A percentile compares a stretch with the other conserved stretches of the same genome.
These are phyloP conservation scores for Phlebiopsis gigantea DNA, from an alignment of 768 basidiomycete species.

Conservation along the genomic window DNA sequence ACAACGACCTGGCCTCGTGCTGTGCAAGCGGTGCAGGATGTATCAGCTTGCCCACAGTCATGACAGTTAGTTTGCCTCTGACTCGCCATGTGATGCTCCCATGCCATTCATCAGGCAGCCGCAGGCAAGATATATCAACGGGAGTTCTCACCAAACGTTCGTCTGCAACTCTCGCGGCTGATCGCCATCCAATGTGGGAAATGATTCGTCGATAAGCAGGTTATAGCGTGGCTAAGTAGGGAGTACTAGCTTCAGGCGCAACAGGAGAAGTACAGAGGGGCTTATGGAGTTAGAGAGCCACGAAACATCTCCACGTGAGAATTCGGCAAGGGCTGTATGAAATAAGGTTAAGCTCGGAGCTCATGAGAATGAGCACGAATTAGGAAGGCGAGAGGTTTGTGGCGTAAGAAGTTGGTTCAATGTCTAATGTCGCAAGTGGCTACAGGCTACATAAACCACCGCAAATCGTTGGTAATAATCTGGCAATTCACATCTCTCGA, in stretches of 20 bases:
- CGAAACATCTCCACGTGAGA: not conserved
- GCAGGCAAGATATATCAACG: not conserved
- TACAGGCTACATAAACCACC: no score
- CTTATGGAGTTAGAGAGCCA: no score
- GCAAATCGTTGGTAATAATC: no score
- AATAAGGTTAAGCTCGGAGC: not conserved
- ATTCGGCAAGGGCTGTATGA: not conserved
- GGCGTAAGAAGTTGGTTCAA: no score
- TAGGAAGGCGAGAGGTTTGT: not conserved
- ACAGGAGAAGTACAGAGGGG: no score
- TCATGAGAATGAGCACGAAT: not conserved
- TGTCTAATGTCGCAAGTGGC: no score
- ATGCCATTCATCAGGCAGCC: not conserved
- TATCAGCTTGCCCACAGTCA: not conserved
- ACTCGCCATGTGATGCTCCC: not conserved
- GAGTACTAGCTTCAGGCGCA: no score
- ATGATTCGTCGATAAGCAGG: not conserved
- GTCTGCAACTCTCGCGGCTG: not conserved
- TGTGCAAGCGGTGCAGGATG: not conserved
- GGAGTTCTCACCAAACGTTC: not conserved
- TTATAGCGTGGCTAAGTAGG: no score
- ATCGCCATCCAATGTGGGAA: not conserved
- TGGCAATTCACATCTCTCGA: no score
- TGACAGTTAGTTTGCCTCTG: not conserved
- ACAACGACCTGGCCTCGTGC: not conserved